A percentile compares a stretch with the other conserved stretches of the same genome.
Conservation (phyloP, 257 asterid species). For the Henckelia pumila region DNA sequence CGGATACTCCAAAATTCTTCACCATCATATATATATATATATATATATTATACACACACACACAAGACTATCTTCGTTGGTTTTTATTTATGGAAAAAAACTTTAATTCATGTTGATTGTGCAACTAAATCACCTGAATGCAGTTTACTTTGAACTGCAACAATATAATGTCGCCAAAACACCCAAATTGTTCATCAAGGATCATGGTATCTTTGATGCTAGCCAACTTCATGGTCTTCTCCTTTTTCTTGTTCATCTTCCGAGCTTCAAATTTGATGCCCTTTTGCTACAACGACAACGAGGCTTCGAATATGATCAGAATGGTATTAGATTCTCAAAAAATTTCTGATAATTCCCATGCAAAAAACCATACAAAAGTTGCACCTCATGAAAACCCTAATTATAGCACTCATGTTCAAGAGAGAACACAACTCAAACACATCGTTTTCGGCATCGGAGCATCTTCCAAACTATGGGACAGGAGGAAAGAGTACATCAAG, state of each 20-base stretch:
- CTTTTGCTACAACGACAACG: background rate
- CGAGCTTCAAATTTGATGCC: background rate
- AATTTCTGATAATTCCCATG: background rate
- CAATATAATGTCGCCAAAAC: background rate
- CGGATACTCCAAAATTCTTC: no score
- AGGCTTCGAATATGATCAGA: background rate
- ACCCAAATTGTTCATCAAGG: background rate
- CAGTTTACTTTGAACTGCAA: background rate
- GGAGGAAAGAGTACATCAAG: slow-evolving; percentile 2
- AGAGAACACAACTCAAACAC: background rate
- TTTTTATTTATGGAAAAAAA: no score
- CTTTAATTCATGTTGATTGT: no score
- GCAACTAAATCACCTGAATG: background rate
- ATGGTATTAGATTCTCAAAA: background rate
- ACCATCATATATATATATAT: no score
- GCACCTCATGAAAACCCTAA: background rate
- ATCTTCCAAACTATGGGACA: background rate
- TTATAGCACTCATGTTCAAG: no score
- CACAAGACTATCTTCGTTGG: no score
- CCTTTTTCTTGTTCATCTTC: background rate
- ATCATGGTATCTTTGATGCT: background rate
- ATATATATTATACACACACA: no score
- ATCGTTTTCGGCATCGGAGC: slow-evolving; percentile 37
- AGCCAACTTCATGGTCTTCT: background rate
- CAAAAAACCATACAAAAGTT: background rate